These are phyloP conservation scores for Ogataea trehaloabstinens DNA, from an alignment of 805 yeast species.

Conservation along the genomic window DNA sequence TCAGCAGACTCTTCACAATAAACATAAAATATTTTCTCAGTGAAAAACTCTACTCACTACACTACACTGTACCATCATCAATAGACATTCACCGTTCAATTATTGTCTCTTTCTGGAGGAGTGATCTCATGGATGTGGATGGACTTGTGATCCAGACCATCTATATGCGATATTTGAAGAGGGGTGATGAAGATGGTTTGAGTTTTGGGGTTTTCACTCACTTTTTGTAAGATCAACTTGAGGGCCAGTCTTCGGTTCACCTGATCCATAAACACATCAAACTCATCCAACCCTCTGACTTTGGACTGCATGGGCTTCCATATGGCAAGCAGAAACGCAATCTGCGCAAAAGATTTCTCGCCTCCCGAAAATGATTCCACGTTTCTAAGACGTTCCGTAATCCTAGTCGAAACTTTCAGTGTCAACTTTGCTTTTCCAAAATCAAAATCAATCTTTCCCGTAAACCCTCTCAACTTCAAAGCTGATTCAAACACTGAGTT, in stretches of 20 bases:
- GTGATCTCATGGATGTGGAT: constrained; percentile 64
- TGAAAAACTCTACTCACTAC: too few relatives aligned
- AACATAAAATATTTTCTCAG: too few relatives aligned
- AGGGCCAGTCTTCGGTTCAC: constrained; percentile 82
- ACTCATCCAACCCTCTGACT: constrained; percentile 90
- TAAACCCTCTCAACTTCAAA: constrained; percentile 64
- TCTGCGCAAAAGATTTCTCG: constrained; percentile 91
- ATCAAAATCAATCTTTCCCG: constrained; percentile 69
- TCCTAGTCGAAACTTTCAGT: constrained; percentile 61
- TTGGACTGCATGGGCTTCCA: constrained; percentile 92
- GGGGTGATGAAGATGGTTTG: constrained; percentile 95
- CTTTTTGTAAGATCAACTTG: constrained; percentile 65
- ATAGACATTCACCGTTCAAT: too few relatives aligned
- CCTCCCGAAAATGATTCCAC: constrained; percentile 93
- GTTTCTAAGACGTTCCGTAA: constrained; percentile 56
- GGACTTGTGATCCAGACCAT: constrained; percentile 49
- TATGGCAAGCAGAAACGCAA: constrained; percentile 80
- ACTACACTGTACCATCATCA: too few relatives aligned
- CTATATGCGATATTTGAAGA: constrained; percentile 75
- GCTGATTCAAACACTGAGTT: constrained; percentile 58
- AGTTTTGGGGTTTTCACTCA: constrained; percentile 59
- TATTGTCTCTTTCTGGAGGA: constrained; percentile 31
- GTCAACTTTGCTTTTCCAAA: constrained; percentile 47
- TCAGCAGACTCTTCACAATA: too few relatives aligned
- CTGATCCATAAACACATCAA: constrained; percentile 97